phyloP scores from a whole-genome alignment of 352 stramenopile genomes.

The Phytophthora pseudosyringae region DNA sequence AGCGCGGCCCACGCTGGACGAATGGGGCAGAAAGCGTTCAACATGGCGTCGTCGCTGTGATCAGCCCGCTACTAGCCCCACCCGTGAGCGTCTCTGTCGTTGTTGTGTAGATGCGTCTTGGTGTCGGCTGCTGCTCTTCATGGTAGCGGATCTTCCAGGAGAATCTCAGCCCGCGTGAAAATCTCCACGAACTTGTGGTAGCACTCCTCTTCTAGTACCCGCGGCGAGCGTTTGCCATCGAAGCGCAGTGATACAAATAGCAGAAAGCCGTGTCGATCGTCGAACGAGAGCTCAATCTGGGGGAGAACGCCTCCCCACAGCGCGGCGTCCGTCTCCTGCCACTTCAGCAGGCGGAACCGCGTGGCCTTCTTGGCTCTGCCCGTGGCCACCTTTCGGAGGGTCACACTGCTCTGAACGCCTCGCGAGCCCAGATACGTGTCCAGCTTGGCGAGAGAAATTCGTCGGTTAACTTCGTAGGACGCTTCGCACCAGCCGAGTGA shows the following conservation, averaged over 20 bases:
- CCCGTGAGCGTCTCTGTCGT: not conserved
- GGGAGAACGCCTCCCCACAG: slow-evolving; percentile 89
- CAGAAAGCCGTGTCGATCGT: slow-evolving; percentile 69
- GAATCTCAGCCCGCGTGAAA: slow-evolving; percentile 37
- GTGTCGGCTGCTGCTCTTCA: slow-evolving; percentile 11
- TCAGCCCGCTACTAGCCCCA: not conserved
- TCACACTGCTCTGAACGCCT: slow-evolving; percentile 34
- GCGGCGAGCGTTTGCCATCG: slow-evolving; percentile 44
- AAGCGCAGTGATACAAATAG: slow-evolving; percentile 66
- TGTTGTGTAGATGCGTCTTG: not conserved
- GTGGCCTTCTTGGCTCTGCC: slow-evolving; percentile 49
- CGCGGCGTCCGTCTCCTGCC: slow-evolving; percentile 84
- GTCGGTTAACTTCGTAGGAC: slow-evolving; percentile 68
- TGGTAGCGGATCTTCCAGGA: slow-evolving; percentile 23
- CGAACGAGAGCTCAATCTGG: slow-evolving; percentile 75
- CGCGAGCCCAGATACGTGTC: slow-evolving; percentile 36
- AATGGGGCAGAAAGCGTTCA: not conserved
- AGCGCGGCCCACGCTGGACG: not conserved
- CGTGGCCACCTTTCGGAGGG: slow-evolving; percentile 28
- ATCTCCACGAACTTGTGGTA: slow-evolving; percentile 57
- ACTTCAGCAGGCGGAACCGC: slow-evolving; percentile 89
- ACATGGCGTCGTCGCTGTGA: not conserved
- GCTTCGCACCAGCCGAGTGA: slow-evolving; percentile 90
- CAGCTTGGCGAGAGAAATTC: slow-evolving; percentile 45
- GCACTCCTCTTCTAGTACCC: slow-evolving; percentile 51